Conservation (phyloP, 1,284 basidiomycete genomes). For the Trichosporon sp. region DNA sequence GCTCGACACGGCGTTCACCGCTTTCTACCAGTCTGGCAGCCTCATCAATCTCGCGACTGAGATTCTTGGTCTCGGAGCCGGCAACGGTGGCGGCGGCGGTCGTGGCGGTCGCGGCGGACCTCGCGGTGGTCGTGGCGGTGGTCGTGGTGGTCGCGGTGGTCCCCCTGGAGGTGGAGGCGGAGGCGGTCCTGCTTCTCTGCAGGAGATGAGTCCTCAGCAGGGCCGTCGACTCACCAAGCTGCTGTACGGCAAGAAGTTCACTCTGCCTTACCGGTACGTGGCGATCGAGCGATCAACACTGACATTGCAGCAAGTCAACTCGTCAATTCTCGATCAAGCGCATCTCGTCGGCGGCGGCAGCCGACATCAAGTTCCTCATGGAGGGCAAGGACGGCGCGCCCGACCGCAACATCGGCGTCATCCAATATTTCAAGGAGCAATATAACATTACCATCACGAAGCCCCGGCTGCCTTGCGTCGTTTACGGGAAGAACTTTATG, state of each 20-base stretch:
- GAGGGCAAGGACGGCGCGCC: slow-evolving; percentile 34
- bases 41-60: slow-evolving; percentile 32
- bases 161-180: slow-evolving; percentile 11
- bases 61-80: slow-evolving; percentile 24
- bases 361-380: slow-evolving; percentile 37
- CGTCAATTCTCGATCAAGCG: slow-evolving; percentile 34
- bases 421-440: slow-evolving; percentile 42
- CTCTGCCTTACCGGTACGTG: slow-evolving; percentile 22
- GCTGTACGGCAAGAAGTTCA: slow-evolving; percentile 39
- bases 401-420: slow-evolving; percentile 34
- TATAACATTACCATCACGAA: slow-evolving; percentile 40
- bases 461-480: slow-evolving; percentile 43
- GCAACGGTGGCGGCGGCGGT: slow-evolving; percentile 30
- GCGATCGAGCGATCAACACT: not conserved
- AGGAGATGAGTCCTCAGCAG: slow-evolving; percentile 27
- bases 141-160: slow-evolving; percentile 24
- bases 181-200: slow-evolving; percentile 18
- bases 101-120: slow-evolving; percentile 27
- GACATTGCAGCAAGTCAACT: slow-evolving; percentile 21
- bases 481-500: slow-evolving; percentile 42
- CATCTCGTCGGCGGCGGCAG: slow-evolving; percentile 32
- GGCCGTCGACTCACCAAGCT: slow-evolving; percentile 36
- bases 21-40: slow-evolving; percentile 41
- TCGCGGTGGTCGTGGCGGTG: slow-evolving; percentile 22
- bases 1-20: slow-evolving; percentile 47